Conservation (phyloP, 495 filamentous ascomycete genomes). For the Glutinoglossum americanum region DNA sequence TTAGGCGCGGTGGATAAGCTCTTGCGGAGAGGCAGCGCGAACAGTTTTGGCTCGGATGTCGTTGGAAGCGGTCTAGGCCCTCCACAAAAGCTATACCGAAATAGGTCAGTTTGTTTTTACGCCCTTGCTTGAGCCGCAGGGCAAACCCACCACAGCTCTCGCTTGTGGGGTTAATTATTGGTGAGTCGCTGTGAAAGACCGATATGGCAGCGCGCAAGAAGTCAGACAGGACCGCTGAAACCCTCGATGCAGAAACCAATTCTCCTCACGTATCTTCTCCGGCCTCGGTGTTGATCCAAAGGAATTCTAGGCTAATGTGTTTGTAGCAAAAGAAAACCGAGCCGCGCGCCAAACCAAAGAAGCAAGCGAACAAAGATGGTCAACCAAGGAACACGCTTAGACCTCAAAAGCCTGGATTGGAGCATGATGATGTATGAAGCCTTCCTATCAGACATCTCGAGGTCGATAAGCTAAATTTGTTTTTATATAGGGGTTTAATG, state of each 20-base stretch:
- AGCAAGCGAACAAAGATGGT: not conserved
- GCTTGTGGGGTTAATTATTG: not conserved
- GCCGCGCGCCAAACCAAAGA: not conserved
- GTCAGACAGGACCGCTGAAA: not conserved
- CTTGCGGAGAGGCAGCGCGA: not conserved
- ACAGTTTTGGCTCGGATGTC: not conserved
- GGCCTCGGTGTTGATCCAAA: not conserved
- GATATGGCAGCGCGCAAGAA: not conserved
- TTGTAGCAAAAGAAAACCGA: not conserved
- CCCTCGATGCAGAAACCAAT: not conserved
- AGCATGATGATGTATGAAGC: constrained; percentile 7
- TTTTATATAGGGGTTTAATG: constrained; percentile 37
- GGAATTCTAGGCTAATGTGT: not conserved
- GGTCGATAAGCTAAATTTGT: not conserved
- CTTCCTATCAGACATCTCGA: constrained; percentile 2
- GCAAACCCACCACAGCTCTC: not conserved
- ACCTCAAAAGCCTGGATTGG: constrained; percentile 3
- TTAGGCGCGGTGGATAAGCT: not conserved
- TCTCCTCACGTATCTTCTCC: not conserved
- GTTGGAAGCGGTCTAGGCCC: not conserved
- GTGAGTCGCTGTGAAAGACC: not conserved
- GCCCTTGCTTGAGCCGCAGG: not conserved
- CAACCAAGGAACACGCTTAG: not conserved
- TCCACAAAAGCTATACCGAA: not conserved
- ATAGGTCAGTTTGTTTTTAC: not conserved